Conservation (phyloP, 1,139 yeast species). For the Protomyces gravidus region DNA sequence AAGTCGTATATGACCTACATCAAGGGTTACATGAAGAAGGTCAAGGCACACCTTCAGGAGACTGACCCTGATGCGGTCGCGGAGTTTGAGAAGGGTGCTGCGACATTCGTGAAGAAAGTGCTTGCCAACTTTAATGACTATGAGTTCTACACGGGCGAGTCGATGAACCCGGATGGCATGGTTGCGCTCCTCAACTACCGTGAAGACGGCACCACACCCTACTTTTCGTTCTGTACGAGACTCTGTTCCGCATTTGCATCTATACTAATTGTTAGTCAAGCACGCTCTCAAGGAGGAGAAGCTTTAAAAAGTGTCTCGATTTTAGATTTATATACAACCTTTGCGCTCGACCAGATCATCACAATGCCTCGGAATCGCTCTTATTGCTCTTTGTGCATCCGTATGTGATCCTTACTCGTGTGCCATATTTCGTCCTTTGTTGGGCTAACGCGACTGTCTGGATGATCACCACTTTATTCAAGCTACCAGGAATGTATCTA, state of each 20-base stretch:
- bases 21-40: constrained; percentile 89
- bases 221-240: constrained; percentile 94
- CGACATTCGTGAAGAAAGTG: constrained; percentile 90
- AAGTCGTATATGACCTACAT: constrained; percentile 48
- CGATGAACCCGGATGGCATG: constrained; percentile 89
- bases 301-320: constrained; percentile 2
- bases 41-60: constrained; percentile 66
- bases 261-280: constrained; percentile 10
- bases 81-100: constrained; percentile 94
- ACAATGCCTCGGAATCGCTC: too few species aligned
- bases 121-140: constrained; percentile 93
- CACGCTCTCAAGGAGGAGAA: constrained; percentile 29
- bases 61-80: constrained; percentile 78
- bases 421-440: too few species aligned
- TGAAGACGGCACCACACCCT: constrained; percentile 98
- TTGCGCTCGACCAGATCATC: too few species aligned
- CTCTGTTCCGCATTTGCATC: neutral
- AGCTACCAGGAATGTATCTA: too few species aligned
- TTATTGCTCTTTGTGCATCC: too few species aligned
- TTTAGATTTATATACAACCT: neutral
- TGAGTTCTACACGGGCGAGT: constrained; percentile 99
- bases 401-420: too few species aligned
- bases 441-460: too few species aligned
- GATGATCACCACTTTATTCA: too few species aligned
- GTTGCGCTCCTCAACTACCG: constrained; percentile 97